Base-by-base conservation (phyloP, 2,329 filamentous ascomycete genomes). In the Colletotrichum spaethianum region DNA sequence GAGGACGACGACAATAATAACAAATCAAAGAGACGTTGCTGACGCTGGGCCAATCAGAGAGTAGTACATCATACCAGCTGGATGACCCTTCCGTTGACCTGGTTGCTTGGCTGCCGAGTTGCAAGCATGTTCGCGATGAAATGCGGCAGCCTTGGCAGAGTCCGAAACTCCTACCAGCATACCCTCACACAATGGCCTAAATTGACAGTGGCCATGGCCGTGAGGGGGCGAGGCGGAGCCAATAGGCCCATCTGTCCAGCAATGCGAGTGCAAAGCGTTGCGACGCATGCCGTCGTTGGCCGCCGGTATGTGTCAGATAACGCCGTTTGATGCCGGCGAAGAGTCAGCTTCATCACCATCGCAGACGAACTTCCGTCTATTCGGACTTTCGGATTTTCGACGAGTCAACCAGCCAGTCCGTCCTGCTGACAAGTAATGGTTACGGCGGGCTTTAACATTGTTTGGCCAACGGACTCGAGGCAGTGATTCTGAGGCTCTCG, bases 351-450 rank as follows among this genome's bases (percentile, higher is more conserved):
- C 44, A 53, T 42, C 18, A 20, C 23, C 26, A 28, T 12, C 18
- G 53, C 42, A 23, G 28, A 46, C 44, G 56, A 36, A 57, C 33
- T 44, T 36, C 42, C 33, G 40, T 40, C 8, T 38, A 11, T 26
- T 48, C 11, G n/a, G 44, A 12, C 44, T 12, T 48, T 23, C n/a
- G 8, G n/a, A n/a, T n/a, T n/a, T n/a, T n/a, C n/a, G n/a, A n/a
- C n/a, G n/a, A n/a, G 4, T 48, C 44, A 5, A 3, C 12, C n/a
- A 50, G 23, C 14, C 28, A 46, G n/a, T n/a, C 8, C 26, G 12
- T 12, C 40, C 4, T 46, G 65, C 65, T 68, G 59, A 56, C 59
- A 28, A n/a, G 20, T 33, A 14, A 14, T 63, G 63, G 63, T 48
- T 12, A 33, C 55, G 44, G 20, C 50, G 31, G 50, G 16, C 31